phyloP scores from a whole-genome alignment of 202 grass and related monocot species.

The Panicum hallii region DNA sequence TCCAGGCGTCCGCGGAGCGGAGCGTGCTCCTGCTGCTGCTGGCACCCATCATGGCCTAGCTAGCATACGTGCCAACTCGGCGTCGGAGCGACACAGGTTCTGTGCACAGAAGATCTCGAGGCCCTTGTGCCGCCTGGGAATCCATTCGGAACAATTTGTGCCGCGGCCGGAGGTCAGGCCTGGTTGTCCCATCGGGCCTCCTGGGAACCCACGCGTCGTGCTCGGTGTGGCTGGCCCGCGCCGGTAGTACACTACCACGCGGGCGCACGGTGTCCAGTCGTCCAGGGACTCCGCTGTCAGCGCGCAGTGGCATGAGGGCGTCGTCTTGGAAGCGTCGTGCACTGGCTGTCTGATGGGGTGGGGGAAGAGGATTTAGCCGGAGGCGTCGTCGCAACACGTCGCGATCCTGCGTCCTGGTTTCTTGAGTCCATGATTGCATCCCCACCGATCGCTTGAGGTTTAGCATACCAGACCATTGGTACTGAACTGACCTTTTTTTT shows the following conservation, averaged over 20 bases:
- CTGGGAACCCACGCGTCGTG: conserved; percentile 8
- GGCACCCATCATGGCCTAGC: too few species aligned
- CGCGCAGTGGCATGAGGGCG: conserved; percentile 28
- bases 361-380: not conserved
- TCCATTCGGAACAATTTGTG: too few species aligned
- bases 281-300: conserved; percentile 39
- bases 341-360: not conserved
- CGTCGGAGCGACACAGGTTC: too few species aligned
- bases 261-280: not conserved
- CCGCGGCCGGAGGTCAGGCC: too few species aligned
- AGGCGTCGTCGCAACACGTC: not conserved
- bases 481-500: not conserved
- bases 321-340: conserved; percentile 23
- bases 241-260: not conserved
- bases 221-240: not conserved
- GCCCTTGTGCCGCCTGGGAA: too few species aligned
- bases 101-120: too few species aligned
- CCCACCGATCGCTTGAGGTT: not conserved
- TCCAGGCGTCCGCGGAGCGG: too few species aligned
- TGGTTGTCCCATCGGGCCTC: too few species aligned
- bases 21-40: too few species aligned
- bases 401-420: not conserved
- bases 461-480: not conserved
- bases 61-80: too few species aligned
- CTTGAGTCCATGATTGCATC: not conserved